Conservation (phyloP, 2,329 filamentous ascomycete species). For the Lasiodiplodia sp. region DNA sequence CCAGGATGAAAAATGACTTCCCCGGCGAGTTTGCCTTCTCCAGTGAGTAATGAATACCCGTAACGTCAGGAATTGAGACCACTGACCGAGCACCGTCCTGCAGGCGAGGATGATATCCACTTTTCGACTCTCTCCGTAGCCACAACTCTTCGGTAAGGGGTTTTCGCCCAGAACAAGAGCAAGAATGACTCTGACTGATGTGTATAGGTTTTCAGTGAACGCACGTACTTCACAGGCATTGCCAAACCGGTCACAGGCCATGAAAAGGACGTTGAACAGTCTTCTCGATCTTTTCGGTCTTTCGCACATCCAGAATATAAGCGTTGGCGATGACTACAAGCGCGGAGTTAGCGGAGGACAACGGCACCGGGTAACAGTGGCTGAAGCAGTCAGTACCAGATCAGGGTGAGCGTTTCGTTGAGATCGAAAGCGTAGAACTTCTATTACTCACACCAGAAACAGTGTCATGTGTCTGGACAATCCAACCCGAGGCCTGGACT, state of each 20-base stretch:
- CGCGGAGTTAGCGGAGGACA: background rate
- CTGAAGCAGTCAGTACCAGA: background rate
- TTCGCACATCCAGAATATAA: background rate
- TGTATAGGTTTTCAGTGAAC: background rate
- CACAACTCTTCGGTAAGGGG: background rate
- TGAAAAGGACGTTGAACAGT: background rate
- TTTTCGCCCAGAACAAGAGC: no score
- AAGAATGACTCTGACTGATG: background rate
- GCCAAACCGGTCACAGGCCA: background rate
- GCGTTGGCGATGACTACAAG: background rate
- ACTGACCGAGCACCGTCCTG: background rate
- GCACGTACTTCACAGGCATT: background rate
- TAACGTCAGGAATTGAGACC: no score
- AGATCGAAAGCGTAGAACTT: background rate
- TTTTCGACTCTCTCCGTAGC: background rate
- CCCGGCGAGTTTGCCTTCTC: constrained; percentile 2
- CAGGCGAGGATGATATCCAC: constrained; percentile 2
- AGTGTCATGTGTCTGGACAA: constrained; percentile 52
- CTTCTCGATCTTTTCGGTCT: background rate
- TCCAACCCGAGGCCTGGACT: constrained; percentile 49
- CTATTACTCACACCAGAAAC: background rate
- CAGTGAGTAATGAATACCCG: background rate
- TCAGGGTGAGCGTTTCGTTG: background rate
- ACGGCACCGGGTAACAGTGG: constrained; percentile 2
- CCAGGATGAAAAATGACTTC: background rate